Percentiles rank a stretch among this genome's conserved stretches.
Conservation (phyloP, 1,284 basidiomycete genomes). For the Amylostereum areolatum region DNA sequence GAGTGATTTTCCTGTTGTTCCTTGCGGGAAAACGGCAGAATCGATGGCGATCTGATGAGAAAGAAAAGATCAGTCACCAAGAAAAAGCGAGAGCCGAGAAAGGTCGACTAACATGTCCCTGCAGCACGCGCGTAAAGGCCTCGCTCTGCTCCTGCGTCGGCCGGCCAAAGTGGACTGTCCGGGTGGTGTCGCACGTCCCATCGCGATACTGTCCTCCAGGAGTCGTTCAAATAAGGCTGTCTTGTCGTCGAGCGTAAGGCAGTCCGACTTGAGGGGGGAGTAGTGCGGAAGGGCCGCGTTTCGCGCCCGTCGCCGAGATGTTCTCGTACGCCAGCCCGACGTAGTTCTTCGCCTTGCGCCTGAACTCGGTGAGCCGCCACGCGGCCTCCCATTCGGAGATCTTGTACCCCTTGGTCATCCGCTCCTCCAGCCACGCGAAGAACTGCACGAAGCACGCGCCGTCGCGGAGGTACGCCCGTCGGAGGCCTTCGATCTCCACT, state of each 20-base stretch:
- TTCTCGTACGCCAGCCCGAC: slow-evolving; percentile 92
- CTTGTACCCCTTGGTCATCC: slow-evolving; percentile 68
- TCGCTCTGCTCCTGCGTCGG: slow-evolving; percentile 79
- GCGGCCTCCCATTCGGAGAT: slow-evolving; percentile 92
- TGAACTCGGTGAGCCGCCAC: slow-evolving; percentile 75
- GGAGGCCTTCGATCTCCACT: slow-evolving; percentile 37
- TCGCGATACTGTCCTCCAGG: slow-evolving; percentile 88
- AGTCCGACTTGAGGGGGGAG: slow-evolving; percentile 62
- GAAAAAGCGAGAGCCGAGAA: slow-evolving; percentile 13
- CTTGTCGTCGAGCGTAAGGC: slow-evolving; percentile 71
- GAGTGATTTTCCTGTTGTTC: slow-evolving; percentile 75
- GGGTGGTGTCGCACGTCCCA: slow-evolving; percentile 90
- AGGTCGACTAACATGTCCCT: slow-evolving; percentile 77
- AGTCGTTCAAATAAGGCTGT: slow-evolving; percentile 91
- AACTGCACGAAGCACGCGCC: slow-evolving; percentile 79
- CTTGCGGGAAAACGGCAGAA: slow-evolving; percentile 82
- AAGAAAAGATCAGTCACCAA: slow-evolving; percentile 5
- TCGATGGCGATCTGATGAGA: slow-evolving; percentile 80
- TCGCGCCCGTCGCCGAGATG: slow-evolving; percentile 87
- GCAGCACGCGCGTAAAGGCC: slow-evolving; percentile 91
- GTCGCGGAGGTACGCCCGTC: slow-evolving; percentile 84
- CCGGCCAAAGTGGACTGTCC: slow-evolving; percentile 85
- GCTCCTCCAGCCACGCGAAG: slow-evolving; percentile 86
- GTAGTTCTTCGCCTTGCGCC: slow-evolving; percentile 71
- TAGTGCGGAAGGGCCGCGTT: slow-evolving; percentile 97